These are phyloP conservation scores for sunflower (Helianthus annuus) DNA, from an alignment of 129 eudicot genomes.

Conservation along the genomic window DNA sequence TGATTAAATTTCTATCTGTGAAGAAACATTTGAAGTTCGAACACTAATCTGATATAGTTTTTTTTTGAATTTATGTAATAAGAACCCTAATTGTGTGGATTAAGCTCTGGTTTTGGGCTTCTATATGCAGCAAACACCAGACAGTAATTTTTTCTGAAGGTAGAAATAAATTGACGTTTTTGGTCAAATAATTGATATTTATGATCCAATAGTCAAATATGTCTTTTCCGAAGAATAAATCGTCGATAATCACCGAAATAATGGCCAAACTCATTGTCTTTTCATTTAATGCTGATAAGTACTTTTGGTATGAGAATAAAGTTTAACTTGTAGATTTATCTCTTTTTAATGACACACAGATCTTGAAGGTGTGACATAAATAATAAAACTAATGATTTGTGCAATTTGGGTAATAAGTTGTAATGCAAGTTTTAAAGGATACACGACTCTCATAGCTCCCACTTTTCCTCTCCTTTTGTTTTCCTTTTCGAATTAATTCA, in stretches of 20 bases:
- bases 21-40: too few species aligned
- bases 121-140: not conserved
- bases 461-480: not conserved
- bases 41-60: too few species aligned
- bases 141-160: not conserved
- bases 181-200: conserved; percentile 11
- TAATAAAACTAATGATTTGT: conserved; percentile 14
- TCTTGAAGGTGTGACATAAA: conserved; percentile 7
- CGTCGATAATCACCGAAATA: not conserved
- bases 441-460: conserved; percentile 4
- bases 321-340: not conserved
- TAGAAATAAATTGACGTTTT: conserved; percentile 2
- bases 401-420: not conserved
- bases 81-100: not conserved
- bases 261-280: not conserved
- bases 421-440: conserved; percentile 10
- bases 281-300: not conserved
- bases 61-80: not conserved
- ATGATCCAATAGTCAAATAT: conserved; percentile 7
- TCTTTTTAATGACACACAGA: not conserved
- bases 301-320: conserved; percentile 3
- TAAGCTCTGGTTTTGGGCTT: conserved; percentile 3
- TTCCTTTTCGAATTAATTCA: not conserved
- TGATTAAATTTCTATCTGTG: too few species aligned
- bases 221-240: conserved; percentile 6